Conservation (phyloP, 129 eudicot species). For the Sambucus nigra region DNA sequence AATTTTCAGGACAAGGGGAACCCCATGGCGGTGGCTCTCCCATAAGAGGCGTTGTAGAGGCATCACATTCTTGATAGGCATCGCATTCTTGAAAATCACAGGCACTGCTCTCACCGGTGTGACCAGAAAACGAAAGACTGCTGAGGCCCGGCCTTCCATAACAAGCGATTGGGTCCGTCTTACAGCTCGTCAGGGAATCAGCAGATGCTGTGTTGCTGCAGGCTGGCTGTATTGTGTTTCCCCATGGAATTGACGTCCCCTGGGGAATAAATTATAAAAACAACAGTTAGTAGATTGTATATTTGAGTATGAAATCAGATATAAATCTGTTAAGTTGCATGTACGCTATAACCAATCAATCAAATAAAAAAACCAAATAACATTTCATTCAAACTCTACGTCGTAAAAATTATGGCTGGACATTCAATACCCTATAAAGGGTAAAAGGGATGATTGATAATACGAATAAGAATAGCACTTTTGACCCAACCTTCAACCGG, state of each 20-base stretch:
- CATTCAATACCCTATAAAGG: too few species aligned
- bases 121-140: constrained; percentile 67
- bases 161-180: constrained; percentile 62
- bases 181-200: constrained; percentile 67
- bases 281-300: neutral
- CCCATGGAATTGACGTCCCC: constrained; percentile 49
- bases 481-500: too few species aligned
- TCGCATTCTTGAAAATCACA: too few species aligned
- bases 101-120: constrained; percentile 63
- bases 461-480: too few species aligned
- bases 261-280: constrained; percentile 10
- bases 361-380: too few species aligned
- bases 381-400: too few species aligned
- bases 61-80: constrained; percentile 87
- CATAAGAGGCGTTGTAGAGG: constrained; percentile 55
- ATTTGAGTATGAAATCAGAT: too few species aligned
- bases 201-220: constrained; percentile 82
- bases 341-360: too few species aligned
- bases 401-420: too few species aligned
- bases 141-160: constrained; percentile 46
- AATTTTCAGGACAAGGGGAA: constrained; percentile 47
- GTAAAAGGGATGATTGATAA: too few species aligned
- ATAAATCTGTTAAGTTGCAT: too few species aligned
- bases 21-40: constrained; percentile 89
- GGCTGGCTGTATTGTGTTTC: constrained; percentile 38